Base-by-base conservation (phyloP, 345 rosid species). In the Viola odorata region DNA sequence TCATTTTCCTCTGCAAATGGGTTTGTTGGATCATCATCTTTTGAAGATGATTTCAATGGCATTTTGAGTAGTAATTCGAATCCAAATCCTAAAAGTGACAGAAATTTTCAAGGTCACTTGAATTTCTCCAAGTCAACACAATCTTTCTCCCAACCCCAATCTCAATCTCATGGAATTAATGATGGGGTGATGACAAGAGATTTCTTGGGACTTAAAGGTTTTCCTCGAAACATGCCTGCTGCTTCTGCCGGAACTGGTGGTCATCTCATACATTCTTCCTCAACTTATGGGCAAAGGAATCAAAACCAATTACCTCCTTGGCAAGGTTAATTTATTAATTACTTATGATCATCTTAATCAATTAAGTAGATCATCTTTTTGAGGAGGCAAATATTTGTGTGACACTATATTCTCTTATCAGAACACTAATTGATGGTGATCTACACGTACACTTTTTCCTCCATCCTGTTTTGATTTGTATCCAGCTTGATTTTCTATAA, bases 141-240 rank as follows among this genome's bases (percentile, higher is more conserved):
- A 42, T 36, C 75, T 23, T 23, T 2, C 32, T 23, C 32, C 32
- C 32, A 23, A 23, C 2, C 32, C 32, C 32, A 23, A 23, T 23
- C 32, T 1, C 32, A 23, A 23, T 23, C 32, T 41, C 37, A 12
- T 42, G 15, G 61, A 14, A 53, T 38, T 17, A 60, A 63, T 11
- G 61, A 72, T 17, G 77, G 76, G 41, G 69, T 70, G 11, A 62
- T 78, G 70, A 80, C 87, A 6, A 74, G 84, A 70, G 87, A 83
- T 72, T 83, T 83, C 82, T 74, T 83, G 81, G 83, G 87, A 52
- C 77, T 83, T 6, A 69, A 69, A 53, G 74, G 73, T 32, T 71
- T 76, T 65, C 66, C 87, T 13, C 75, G 59, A 8, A 23, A 63
- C 39, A 39, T 79, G 12, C 39, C 57, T 45, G 41, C 69, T n/a